A percentile compares a stretch with the other conserved stretches of the same genome.
phyloP scores from a whole-genome alignment of 1,284 basidiomycete genomes.

The Pseudozyma tsukubaensis region DNA sequence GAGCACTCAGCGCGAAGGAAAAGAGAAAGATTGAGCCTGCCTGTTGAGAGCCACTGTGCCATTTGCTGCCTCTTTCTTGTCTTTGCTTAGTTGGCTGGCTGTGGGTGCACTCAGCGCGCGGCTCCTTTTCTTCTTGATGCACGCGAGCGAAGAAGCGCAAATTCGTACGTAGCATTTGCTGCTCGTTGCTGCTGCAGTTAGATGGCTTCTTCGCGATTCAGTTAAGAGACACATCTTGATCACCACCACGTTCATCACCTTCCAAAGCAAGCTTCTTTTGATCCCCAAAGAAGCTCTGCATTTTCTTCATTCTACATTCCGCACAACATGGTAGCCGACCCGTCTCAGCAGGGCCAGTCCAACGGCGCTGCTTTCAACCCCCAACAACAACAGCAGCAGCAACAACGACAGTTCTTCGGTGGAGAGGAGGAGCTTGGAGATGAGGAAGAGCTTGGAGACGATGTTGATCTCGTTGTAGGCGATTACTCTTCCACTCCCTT shows the following conservation, averaged over 20 bases:
- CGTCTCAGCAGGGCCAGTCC: conserved; percentile 41
- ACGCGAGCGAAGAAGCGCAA: background rate
- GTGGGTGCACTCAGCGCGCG: background rate
- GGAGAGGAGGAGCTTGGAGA: conserved; percentile 54
- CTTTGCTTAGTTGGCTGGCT: background rate
- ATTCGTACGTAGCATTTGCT: background rate
- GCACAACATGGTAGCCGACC: conserved; percentile 37
- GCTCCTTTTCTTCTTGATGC: background rate
- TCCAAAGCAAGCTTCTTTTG: conserved; percentile 35
- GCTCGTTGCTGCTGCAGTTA: background rate
- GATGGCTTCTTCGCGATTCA: background rate
- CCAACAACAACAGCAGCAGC: conserved; percentile 47
- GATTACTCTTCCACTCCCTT: conserved; percentile 35
- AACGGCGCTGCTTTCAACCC: conserved; percentile 29
- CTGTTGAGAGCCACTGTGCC: background rate
- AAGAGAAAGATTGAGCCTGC: background rate
- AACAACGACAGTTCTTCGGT: conserved; percentile 53
- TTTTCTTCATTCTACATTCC: background rate
- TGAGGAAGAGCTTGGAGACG: conserved; percentile 57
- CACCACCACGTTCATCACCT: conserved; percentile 8
- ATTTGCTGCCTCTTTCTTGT: background rate
- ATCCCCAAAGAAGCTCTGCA: conserved; percentile 37
- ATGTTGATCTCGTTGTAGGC: conserved; percentile 54
- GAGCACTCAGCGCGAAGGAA: background rate
- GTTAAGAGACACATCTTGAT: background rate